These are phyloP conservation scores for Ophiostoma populinum DNA, from an alignment of 2,329 filamentous ascomycete genomes.

Conservation along the genomic window DNA sequence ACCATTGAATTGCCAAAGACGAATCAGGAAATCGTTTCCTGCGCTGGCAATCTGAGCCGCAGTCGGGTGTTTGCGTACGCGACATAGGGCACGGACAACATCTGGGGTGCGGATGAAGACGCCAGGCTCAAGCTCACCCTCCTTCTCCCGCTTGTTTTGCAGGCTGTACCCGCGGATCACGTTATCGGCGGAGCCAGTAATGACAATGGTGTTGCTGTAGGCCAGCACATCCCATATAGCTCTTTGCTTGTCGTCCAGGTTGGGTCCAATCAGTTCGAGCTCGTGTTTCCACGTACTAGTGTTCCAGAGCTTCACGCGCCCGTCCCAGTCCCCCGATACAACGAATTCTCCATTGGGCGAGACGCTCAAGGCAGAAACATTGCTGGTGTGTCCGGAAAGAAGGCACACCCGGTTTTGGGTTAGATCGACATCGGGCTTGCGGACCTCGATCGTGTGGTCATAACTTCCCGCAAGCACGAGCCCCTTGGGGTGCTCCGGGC, in stretches of 20 bases:
- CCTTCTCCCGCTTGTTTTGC: conserved; percentile 29
- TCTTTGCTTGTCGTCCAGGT: conserved; percentile 16
- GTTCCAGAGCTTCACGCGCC: conserved; percentile 70
- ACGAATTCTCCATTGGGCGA: conserved; percentile 55
- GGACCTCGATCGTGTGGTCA: conserved; percentile 83
- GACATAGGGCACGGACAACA: conserved; percentile 76
- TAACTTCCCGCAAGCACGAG: conserved; percentile 77
- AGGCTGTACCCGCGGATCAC: conserved; percentile 72
- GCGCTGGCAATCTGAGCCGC: conserved; percentile 90
- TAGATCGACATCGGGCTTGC: conserved; percentile 47
- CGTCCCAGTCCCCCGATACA: conserved; percentile 90
- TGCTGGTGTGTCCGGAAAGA: conserved; percentile 70
- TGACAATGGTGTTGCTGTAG: conserved; percentile 59
- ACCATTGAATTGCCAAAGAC: conserved; percentile 72
- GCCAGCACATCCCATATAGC: conserved; percentile 87
- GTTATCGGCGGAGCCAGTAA: conserved; percentile 88
- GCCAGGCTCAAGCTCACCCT: conserved; percentile 31
- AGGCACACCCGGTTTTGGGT: conserved; percentile 71
- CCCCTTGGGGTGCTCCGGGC: conserved; percentile 50
- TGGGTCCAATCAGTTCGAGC: conserved; percentile 44
- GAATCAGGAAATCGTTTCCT: conserved; percentile 78
- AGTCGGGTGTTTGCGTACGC: conserved; percentile 56
- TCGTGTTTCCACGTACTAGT: conserved; percentile 73
- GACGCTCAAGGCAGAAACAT: conserved; percentile 75
- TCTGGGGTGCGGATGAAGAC: conserved; percentile 51